Conservation (phyloP, 495 filamentous ascomycete genomes). For the Aspergillus asperescens region DNA sequence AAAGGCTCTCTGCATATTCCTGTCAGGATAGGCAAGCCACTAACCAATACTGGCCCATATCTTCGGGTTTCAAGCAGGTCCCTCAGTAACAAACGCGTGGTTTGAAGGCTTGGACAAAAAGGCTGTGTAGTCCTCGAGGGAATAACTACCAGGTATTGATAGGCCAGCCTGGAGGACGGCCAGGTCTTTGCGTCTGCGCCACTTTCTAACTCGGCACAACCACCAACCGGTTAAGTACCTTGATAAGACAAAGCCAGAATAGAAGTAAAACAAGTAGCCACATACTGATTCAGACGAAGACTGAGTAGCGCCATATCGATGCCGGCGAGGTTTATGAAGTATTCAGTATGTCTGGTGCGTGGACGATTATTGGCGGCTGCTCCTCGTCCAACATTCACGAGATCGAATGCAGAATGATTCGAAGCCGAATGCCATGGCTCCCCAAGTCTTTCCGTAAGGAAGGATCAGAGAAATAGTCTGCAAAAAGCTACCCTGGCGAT, state of each 20-base stretch:
- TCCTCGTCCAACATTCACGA: background rate
- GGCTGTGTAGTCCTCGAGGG: background rate
- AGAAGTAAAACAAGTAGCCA: background rate
- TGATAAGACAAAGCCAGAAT: background rate
- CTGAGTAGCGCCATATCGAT: background rate
- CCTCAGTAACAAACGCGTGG: background rate
- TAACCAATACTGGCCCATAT: background rate
- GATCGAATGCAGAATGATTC: background rate
- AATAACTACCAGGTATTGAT: background rate
- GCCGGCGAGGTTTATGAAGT: background rate
- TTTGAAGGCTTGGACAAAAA: background rate
- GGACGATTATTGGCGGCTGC: background rate
- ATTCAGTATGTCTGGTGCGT: background rate
- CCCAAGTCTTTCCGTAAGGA: background rate
- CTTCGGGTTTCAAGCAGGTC: background rate
- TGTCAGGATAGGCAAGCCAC: background rate
- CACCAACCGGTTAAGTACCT: background rate
- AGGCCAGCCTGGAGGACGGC: background rate
- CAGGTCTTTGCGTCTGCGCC: background rate
- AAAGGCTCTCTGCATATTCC: background rate
- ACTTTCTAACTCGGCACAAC: background rate
- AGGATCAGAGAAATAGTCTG: background rate
- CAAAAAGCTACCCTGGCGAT: too few species aligned
- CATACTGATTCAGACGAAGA: background rate
- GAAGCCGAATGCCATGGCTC: too few species aligned